Evolutionary conservation across 495 filamentous ascomycete species (phyloP).

Genomic region (Podospora didyma): DNA sequence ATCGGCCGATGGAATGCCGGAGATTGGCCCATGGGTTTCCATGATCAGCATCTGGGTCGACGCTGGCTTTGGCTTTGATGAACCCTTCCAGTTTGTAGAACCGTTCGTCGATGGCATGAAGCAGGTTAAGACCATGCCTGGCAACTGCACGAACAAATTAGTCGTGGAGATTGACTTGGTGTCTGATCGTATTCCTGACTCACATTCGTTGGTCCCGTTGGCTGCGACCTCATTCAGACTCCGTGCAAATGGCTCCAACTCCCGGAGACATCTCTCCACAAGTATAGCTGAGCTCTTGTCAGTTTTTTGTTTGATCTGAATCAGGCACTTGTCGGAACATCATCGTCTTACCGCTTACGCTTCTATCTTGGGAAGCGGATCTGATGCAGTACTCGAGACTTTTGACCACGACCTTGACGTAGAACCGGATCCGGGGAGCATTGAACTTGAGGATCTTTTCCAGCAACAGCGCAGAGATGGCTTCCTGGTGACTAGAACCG

Average conservation of each 20-base stretch:
- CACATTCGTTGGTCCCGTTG: too few relatives aligned
- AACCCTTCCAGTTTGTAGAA: background rate
- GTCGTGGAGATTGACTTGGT: too few relatives aligned
- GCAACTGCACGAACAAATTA: too few relatives aligned
- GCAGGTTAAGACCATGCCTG: too few relatives aligned
- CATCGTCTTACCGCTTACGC: background rate
- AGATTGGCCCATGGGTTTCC: constrained; percentile 4
- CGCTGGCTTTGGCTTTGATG: background rate
- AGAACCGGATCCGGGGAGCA: constrained; percentile 3
- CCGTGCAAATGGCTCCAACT: too few relatives aligned
- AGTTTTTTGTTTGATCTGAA: too few relatives aligned
- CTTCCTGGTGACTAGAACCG: background rate
- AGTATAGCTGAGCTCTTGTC: too few relatives aligned
- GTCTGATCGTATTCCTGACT: too few relatives aligned
- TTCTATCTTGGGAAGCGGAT: background rate
- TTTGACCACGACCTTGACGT: background rate
- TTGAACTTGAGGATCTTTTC: constrained; percentile 8
- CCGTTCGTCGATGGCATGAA: background rate
- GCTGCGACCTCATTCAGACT: too few relatives aligned
- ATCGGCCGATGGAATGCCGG: constrained; percentile 9
- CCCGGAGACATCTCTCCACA: too few relatives aligned
- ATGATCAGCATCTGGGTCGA: background rate
- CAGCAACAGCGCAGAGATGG: background rate
- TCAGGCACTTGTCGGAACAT: too few relatives aligned
- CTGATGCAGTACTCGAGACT: background rate